Percentiles rank a stretch among this genome's conserved stretches.
phyloP scores from a whole-genome alignment of 2,329 filamentous ascomycete species.

The Parastagonospora avenae region DNA sequence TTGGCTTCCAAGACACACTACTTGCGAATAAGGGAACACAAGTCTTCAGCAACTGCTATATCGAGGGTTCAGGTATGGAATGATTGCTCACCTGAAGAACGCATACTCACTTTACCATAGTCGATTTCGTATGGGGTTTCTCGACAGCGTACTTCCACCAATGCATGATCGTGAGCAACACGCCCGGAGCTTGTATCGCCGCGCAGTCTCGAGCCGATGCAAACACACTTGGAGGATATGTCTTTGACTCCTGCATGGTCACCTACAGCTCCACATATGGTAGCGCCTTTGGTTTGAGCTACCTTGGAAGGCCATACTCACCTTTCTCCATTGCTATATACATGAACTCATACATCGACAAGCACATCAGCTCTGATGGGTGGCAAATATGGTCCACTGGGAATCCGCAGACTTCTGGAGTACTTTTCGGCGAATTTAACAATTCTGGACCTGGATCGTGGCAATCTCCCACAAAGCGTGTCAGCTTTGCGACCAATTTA shows the following conservation, averaged over 20 bases:
- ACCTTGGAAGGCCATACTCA: constrained; percentile 55
- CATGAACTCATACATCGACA: constrained; percentile 44
- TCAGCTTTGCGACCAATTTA: constrained; percentile 45
- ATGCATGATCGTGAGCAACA: constrained; percentile 42
- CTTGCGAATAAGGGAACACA: constrained; percentile 54
- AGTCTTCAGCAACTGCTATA: constrained; percentile 60
- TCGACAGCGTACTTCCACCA: constrained; percentile 57
- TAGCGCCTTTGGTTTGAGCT: constrained; percentile 36
- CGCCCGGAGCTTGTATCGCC: constrained; percentile 25
- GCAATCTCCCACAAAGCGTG: constrained; percentile 35
- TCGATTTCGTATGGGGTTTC: constrained; percentile 63
- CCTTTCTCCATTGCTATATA: constrained; percentile 41
- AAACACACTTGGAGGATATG: constrained; percentile 51
- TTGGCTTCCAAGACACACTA: constrained; percentile 61
- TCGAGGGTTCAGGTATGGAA: constrained; percentile 52
- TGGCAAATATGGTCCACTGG: constrained; percentile 43
- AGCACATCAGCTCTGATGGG: constrained; percentile 39
- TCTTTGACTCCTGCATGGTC: constrained; percentile 58
- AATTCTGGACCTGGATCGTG: constrained; percentile 42
- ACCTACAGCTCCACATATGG: constrained; percentile 45
- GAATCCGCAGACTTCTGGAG: constrained; percentile 40
- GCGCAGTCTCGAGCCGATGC: constrained; percentile 22
- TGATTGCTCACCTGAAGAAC: no score
- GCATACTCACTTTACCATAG: constrained; percentile 13
- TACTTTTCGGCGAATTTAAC: constrained; percentile 44